phyloP scores from a whole-genome alignment of 2,329 filamentous ascomycete species.

The Madurella fahalii region DNA sequence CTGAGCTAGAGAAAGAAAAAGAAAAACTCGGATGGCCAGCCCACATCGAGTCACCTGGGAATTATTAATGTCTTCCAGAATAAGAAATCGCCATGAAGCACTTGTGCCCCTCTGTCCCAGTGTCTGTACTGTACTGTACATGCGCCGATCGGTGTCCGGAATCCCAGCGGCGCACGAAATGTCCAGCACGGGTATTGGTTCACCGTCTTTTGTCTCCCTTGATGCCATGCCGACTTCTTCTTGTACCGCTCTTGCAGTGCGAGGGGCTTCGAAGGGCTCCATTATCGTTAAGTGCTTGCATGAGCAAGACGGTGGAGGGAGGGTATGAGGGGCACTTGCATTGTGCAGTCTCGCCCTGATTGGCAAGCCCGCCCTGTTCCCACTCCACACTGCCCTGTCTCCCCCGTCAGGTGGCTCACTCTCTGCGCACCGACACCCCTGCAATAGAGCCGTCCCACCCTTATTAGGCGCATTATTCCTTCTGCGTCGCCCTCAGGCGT shows the following conservation, averaged over 20 bases:
- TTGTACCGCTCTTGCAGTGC: not conserved
- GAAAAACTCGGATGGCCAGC: not conserved
- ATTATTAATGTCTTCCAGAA: not conserved
- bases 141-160: not conserved
- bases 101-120: not conserved
- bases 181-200: not conserved
- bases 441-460: conserved; percentile 16
- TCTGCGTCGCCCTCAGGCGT: conserved; percentile 11
- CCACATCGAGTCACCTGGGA: not conserved
- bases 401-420: conserved; percentile 28
- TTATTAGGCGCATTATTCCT: conserved; percentile 31
- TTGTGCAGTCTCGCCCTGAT: conserved; percentile 15
- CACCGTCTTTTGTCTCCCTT: not conserved
- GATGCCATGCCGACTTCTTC: not conserved
- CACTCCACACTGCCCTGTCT: conserved; percentile 16
- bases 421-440: conserved; percentile 18
- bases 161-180: not conserved
- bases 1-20: not conserved
- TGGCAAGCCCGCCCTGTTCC: conserved; percentile 15
- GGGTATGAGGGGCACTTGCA: conserved; percentile 15
- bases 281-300: conserved; percentile 23
- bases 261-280: not conserved
- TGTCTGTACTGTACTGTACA: not conserved
- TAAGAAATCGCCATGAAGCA: not conserved
- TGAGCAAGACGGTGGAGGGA: conserved; percentile 12